Base-by-base conservation (phyloP, 1,139 yeast genomes). In the Sugiyamaella castrensis region DNA sequence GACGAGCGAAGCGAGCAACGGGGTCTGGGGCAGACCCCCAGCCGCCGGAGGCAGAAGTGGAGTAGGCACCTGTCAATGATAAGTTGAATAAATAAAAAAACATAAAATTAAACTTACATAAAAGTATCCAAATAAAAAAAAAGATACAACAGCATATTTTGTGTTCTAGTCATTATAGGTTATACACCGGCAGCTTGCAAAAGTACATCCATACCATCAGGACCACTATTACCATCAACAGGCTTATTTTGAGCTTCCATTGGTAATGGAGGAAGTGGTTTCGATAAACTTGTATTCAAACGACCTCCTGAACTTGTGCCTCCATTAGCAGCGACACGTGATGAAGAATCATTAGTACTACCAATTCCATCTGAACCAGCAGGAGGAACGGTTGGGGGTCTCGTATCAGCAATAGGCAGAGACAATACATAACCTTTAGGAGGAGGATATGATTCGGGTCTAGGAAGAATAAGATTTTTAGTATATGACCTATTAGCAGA, bases 251-350 rank as follows among this genome's bases (percentile, higher is more conserved):
- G 53, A 8, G 60, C 63, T 36, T 59, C 64, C 40, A 47, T 54
- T 26, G 69, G 68, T 45, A 64, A 51, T 4, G 68, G 68, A 12
- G 69, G 69, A 36, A 65, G 51, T 11, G 69, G 69, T 53, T 65
- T 65, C 46, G 62, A 52, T 47, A 57, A 43, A 34, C 48, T 48
- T 37, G 46, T 40, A 47, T 47, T 51, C 38, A 37, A 43, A 8
- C 47, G 37, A 6, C 33, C 28, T n/a, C 32, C 15, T 26, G 53
- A 40, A 19, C 32, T 39, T 34, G 15, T 28, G 6, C 32, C 15
- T 26, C 52, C 37, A 19, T 28, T 39, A 32, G 19, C 28, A 26
- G 44, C 33, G 16, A 43, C 12, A n/a, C 36, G 24, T 54, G 32
- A 13, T 49, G 36, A 26, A 42, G 35, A 12, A 5, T 5, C 24